Base-by-base conservation (phyloP, 495 filamentous ascomycete genomes). In the Tuber microsphaerosporum region DNA sequence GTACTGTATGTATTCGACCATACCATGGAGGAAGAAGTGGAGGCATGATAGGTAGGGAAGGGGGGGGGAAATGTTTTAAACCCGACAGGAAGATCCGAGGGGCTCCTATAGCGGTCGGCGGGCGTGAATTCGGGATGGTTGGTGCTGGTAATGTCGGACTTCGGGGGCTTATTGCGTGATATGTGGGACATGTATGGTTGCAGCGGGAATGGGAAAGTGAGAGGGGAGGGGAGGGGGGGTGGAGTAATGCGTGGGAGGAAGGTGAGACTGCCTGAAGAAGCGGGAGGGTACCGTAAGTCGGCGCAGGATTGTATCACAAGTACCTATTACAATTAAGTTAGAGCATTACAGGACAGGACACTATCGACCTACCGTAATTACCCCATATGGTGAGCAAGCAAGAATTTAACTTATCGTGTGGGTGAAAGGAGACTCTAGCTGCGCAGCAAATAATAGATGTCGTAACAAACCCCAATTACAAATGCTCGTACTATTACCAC, bases 31-130 rank as follows among this genome's bases (percentile, higher is more conserved):
- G 6, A 8, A 26, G 48, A 20, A 10, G 12, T 2, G n/a, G n/a
- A 26, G 19, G 19, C 7, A n/a, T n/a, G 8, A n/a, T 56, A n/a
- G 48, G 48, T n/a, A 56, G 14, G 5, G 45, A 3, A 48, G 48
- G 1, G 19, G 20, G 56, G 10, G 10, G 2, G 10, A 22, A 3
- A 31, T 10, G n/a, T 61, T 61, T 61, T 31, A 61, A 61, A 31
- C 56, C 56, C 56, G 56, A 61, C 56, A 22, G n/a, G 56, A 31
- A 61, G 56, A 61, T 61, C 56, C 56, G 56, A 61, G 56, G 56
- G n/a, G 56, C 56, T 61, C 56, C 56, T 61, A 0, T 61, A n/a
- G n/a, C 26, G 9, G 56, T n/a, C 20, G 51, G 22, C n/a, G 51
- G 51, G n/a, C 2, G 51, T 26, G 51, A 14, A 7, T 56, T 56